Base-by-base conservation (phyloP, 2,329 filamentous ascomycete genomes). In the Cryphonectria japonica region DNA sequence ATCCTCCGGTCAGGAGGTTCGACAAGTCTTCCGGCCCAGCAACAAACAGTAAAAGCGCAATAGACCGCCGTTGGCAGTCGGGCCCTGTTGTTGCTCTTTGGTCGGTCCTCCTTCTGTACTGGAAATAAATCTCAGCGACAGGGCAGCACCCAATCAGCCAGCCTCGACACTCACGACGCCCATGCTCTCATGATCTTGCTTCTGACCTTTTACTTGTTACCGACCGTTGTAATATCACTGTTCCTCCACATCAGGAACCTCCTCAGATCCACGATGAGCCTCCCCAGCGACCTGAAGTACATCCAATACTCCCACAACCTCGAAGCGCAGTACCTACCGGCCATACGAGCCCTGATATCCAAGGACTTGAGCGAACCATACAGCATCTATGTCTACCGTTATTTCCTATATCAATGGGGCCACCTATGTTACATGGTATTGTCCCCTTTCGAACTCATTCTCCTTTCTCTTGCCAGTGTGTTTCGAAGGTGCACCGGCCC, bases 311-410 rank as follows among this genome's bases (percentile, higher is more conserved):
- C 89, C 71, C 88, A 91, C 78, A 80, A 80, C 13, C 82, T 91
- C 29, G 89, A 91, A 76, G 82, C 85, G 60, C 80, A 87, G 79
- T 88, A 96, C 79, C 89, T 99, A 59, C 90, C 94, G 50, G 90
- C 94, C 59, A 98, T 99, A 81, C 91, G 95, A 69, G 91, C 95
- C 70, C 84, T 99, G 78, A 99, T 99, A 78, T 96, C 95, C 61
- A 97, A 95, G 78, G 96, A 98, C 79, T 87, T 99, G 66, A 98
- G 95, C 76, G 96, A 99, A 81, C 96, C 96, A 1, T 99, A 99
- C 81, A 98, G 95, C 82, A 98, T 99, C 79, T 99, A 99, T 83
- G 96, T 99, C 71, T 99, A 98, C 81, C 91, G 96, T 43, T 99
- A 99, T 81, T 99, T 99, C 77, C 85, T 99, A 26, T 97, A 97